These are phyloP conservation scores for Penicillium argentinense DNA, from an alignment of 495 filamentous ascomycete species.

Conservation along the genomic window DNA sequence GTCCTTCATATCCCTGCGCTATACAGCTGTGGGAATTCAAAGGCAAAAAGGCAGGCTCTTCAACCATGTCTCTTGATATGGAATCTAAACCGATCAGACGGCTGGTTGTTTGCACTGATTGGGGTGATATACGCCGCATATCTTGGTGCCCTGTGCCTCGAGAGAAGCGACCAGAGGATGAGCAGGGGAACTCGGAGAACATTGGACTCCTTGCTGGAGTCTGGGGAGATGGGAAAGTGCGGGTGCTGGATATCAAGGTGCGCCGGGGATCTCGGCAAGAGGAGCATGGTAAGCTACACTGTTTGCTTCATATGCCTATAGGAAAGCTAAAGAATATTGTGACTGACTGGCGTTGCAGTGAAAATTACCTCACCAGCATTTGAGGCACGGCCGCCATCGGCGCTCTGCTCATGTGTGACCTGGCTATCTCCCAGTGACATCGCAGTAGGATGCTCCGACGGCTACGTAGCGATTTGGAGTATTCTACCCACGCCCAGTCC, in stretches of 20 bases:
- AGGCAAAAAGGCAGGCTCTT: slow-evolving; percentile 25
- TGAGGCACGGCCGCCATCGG: slow-evolving; percentile 46
- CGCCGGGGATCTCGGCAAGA: slow-evolving; percentile 28
- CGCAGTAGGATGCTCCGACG: slow-evolving; percentile 63
- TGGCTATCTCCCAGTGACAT: slow-evolving; percentile 64
- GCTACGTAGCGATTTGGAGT: slow-evolving; percentile 58
- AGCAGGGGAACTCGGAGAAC: slow-evolving; percentile 26
- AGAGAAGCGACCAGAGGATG: slow-evolving; percentile 33
- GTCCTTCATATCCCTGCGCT: slow-evolving; percentile 44
- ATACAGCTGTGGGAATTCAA: slow-evolving; percentile 63
- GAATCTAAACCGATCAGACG: slow-evolving; percentile 37
- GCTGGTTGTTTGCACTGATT: slow-evolving; percentile 60
- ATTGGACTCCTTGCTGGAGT: slow-evolving; percentile 64
- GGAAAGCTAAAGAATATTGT: neutral
- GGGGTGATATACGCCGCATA: slow-evolving; percentile 60
- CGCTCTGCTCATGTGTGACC: slow-evolving; percentile 57
- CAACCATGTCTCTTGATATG: slow-evolving; percentile 40
- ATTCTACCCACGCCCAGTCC: slow-evolving; percentile 35
- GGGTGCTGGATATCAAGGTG: slow-evolving; percentile 57
- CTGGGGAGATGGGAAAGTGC: slow-evolving; percentile 60
- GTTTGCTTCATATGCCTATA: neutral
- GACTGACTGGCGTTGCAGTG: too few relatives aligned
- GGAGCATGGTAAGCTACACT: slow-evolving; percentile 39
- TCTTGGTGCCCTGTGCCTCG: slow-evolving; percentile 61
- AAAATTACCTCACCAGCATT: slow-evolving; percentile 54